Evolutionary conservation across 2,329 filamentous ascomycete genomes (phyloP).

Genomic region (Bipolaris oryzae): DNA sequence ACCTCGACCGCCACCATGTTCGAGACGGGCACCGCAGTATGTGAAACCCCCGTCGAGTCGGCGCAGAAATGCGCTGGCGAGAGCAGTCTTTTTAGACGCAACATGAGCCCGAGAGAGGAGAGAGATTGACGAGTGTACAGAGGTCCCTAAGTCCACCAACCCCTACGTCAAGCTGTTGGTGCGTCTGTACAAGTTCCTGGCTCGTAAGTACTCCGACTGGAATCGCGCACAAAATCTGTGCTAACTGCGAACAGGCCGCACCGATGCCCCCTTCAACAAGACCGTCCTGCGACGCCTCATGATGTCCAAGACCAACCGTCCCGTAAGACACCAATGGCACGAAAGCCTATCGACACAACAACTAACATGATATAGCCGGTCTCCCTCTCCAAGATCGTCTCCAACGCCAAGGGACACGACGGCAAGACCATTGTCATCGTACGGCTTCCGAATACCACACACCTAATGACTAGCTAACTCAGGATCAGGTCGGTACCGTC

Average conservation of each 20-base stretch:
- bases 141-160: slow-evolving; percentile 85
- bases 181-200: slow-evolving; percentile 97
- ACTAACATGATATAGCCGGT: slow-evolving; percentile 60
- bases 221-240: slow-evolving; percentile 20
- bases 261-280: slow-evolving; percentile 98
- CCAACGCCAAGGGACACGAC: slow-evolving; percentile 61
- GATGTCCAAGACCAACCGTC: slow-evolving; percentile 97
- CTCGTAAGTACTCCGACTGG: slow-evolving; percentile 68
- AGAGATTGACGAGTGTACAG: slow-evolving; percentile 48
- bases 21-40: slow-evolving; percentile 70
- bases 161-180: slow-evolving; percentile 96
- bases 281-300: slow-evolving; percentile 95
- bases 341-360: background rate
- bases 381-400: slow-evolving; percentile 88
- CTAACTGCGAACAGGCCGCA: slow-evolving; percentile 71
- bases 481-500: slow-evolving; percentile 73
- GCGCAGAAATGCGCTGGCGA: slow-evolving; percentile 48
- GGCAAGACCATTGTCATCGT: slow-evolving; percentile 87
- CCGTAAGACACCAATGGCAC: slow-evolving; percentile 38
- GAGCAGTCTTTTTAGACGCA: slow-evolving; percentile 48
- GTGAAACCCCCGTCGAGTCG: slow-evolving; percentile 49
- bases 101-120: slow-evolving; percentile 43
- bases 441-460: slow-evolving; percentile 15
- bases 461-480: slow-evolving; percentile 19
- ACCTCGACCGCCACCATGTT: slow-evolving; percentile 66